Evolutionary conservation across 2,329 filamentous ascomycete species (phyloP), one percentile per base, ranked within the genome.

Genomic region (Pseudogymnoascus sp.): DNA sequence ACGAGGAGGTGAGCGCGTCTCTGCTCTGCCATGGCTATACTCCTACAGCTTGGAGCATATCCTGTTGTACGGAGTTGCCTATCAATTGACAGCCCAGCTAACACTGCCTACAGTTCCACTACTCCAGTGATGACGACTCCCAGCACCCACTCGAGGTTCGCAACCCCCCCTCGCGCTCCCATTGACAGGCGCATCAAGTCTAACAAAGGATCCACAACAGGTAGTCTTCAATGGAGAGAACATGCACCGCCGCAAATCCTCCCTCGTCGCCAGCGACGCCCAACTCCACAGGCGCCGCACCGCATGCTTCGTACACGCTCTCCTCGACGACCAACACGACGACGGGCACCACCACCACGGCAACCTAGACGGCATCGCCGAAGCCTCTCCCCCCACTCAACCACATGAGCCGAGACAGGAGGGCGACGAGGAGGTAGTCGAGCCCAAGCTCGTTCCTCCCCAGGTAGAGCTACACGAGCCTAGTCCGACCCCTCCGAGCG

Each of bases 171-270:
- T 37, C 12, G n/a, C 28, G 6, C 38, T 21, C 16, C 50, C 37
- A 53, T 31, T 31, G 8, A 53, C 14, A 31, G 8, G 25, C n/a
- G 25, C 47, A 18, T 16, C 25, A 12, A 12, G 10, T 31, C 25
- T 53, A 53, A 53, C 47, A 31, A 53, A 11, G 5, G 8, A 53
- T 16, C 5, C n/a, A 4, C 47, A 53, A 53, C 25, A 53, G 47
- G 47, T 53, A 53, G 79, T 84, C 21, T 88, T 89, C 69, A 85
- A 88, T 65, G 75, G 82, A 1, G 74, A 79, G 40, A 86, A 82
- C 67, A 79, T 80, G 0, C 85, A 87, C 69, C 82, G 86, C 21
- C 81, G 86, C 64, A 89, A 88, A 75, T 87, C 84, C 69, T 88
- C 85, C 11, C 78, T 89, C 59, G 82, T 87, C 11, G 72, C 78